A percentile compares a stretch with the other conserved stretches of the same genome.
phyloP scores from a whole-genome alignment of 2,329 filamentous ascomycete genomes.

The Pezicula carpinea region DNA sequence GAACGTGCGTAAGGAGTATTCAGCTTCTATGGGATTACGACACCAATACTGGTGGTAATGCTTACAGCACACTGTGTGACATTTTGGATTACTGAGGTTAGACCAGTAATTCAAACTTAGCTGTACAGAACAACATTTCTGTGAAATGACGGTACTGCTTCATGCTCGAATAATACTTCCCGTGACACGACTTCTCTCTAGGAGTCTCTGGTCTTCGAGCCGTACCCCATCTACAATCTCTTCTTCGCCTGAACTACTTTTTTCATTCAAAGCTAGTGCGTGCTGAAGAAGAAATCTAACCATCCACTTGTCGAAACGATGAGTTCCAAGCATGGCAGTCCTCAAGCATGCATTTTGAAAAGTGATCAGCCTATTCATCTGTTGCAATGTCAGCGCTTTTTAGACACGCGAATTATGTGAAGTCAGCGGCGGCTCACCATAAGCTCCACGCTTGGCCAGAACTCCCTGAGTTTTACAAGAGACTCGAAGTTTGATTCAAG shows the following conservation, averaged over 20 bases:
- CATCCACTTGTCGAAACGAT: constrained; percentile 29
- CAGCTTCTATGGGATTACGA: no score
- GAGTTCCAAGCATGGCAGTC: constrained; percentile 24
- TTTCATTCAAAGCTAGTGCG: constrained; percentile 26
- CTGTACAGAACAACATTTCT: no score
- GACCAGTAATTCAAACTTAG: no score
- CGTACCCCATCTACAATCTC: background rate
- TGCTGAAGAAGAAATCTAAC: constrained; percentile 31
- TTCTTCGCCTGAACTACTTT: background rate
- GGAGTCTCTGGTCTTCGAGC: background rate
- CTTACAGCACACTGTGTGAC: no score
- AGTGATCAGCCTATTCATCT: constrained; percentile 30
- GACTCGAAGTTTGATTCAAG: constrained; percentile 30
- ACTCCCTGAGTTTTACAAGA: constrained; percentile 27
- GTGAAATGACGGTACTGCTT: background rate
- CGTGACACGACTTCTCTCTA: constrained; percentile 4
- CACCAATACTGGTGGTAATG: no score
- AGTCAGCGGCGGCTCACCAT: constrained; percentile 22
- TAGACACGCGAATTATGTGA: background rate
- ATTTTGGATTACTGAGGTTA: no score
- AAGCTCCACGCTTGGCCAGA: constrained; percentile 31
- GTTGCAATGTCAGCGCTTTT: background rate
- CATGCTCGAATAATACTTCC: constrained; percentile 2
- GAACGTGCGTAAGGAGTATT: background rate
- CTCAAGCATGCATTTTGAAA: constrained; percentile 30